Evolutionary conservation across 208 protist species (phyloP).

Genomic region (Trypanosoma vivax): DNA sequence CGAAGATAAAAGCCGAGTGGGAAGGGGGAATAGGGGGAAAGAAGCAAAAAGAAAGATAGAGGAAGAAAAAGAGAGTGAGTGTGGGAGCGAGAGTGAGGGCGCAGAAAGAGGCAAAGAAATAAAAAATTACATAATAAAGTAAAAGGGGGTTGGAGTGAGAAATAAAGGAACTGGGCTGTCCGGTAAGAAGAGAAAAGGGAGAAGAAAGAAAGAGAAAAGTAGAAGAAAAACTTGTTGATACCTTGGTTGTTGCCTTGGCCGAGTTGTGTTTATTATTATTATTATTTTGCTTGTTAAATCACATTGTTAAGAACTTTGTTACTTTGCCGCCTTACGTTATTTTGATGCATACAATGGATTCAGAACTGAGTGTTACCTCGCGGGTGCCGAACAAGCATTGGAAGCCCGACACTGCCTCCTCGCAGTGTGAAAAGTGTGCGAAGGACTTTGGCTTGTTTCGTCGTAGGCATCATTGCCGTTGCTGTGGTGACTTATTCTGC

Average conservation of each 20-base stretch:
- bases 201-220: constrained; percentile 2
- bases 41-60: constrained; percentile 1
- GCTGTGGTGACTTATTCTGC: not conserved
- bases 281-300: no score
- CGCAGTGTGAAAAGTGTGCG: not conserved
- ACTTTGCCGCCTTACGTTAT: no score
- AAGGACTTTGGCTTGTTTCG: not conserved
- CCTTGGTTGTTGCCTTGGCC: not conserved
- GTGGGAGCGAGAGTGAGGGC: not conserved
- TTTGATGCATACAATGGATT: no score
- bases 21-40: not conserved
- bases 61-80: not conserved
- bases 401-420: not conserved
- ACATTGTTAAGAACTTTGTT: no score
- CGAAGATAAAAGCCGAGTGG: no score
- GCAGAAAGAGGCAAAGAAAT: constrained; percentile 2
- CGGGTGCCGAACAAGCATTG: not conserved
- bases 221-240: not conserved
- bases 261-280: no score
- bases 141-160: not conserved
- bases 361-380: not conserved
- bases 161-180: constrained; percentile 2
- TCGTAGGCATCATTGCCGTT: not conserved
- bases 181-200: constrained; percentile 1
- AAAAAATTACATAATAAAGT: not conserved